These are phyloP conservation scores for Verticillium nonalfalfae DNA, from an alignment of 2,329 filamentous ascomycete genomes.

Conservation along the genomic window DNA sequence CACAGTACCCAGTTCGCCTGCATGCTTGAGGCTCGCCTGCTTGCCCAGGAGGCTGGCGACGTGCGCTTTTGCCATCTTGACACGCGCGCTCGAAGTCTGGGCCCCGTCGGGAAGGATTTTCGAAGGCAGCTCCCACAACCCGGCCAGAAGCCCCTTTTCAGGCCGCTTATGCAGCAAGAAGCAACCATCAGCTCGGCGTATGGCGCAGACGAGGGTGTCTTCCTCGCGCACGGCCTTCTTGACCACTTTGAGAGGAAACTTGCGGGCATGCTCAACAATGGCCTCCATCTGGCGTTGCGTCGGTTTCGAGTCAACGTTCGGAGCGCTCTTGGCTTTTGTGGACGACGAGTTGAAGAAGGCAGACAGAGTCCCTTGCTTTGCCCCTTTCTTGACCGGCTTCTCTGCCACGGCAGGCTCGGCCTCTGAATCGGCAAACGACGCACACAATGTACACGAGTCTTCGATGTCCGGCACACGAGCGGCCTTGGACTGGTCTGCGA, in stretches of 20 bases:
- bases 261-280: conserved; percentile 37
- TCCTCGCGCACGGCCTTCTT: conserved; percentile 48
- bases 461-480: conserved; percentile 35
- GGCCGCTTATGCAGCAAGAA: conserved; percentile 46
- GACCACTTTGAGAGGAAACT: conserved; percentile 42
- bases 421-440: conserved; percentile 29
- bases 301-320: neutral
- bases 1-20: conserved; percentile 40
- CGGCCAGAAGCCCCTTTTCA: conserved; percentile 46
- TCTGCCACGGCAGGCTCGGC: conserved; percentile 2
- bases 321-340: neutral
- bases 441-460: conserved; percentile 42
- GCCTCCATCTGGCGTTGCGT: conserved; percentile 19
- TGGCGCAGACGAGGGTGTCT: conserved; percentile 46
- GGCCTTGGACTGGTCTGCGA: conserved; percentile 17
- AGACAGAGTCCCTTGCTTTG: conserved; percentile 24
- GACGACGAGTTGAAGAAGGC: conserved; percentile 18
- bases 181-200: conserved; percentile 34
- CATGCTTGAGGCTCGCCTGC: conserved; percentile 18
- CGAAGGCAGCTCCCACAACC: conserved; percentile 52
- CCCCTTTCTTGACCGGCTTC: conserved; percentile 6
- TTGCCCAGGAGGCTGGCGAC: conserved; percentile 19
- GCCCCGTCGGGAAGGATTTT: conserved; percentile 22
- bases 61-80: conserved; percentile 26
- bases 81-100: conserved; percentile 23